Evolutionary conservation across 2,329 filamentous ascomycete species (phyloP).

Genomic region (Phyllosticta capitalensis): DNA sequence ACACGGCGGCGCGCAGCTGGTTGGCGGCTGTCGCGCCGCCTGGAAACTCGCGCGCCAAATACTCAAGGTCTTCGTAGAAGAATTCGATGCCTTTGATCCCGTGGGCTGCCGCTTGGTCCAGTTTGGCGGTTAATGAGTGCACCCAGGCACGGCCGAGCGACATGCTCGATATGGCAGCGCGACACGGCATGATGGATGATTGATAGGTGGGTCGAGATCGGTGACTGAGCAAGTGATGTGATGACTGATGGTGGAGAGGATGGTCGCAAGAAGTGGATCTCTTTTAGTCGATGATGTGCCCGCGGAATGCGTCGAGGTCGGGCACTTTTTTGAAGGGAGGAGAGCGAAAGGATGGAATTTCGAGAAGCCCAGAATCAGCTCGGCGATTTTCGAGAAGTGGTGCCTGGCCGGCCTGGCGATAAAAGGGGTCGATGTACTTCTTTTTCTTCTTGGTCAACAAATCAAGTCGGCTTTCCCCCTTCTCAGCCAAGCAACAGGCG

Average conservation of each 20-base stretch:
- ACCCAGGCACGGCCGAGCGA: slow-evolving; percentile 65
- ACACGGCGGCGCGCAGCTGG: slow-evolving; percentile 48
- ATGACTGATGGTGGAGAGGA: background rate
- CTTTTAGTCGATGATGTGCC: background rate
- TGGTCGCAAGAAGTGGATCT: background rate
- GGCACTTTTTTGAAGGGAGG: background rate
- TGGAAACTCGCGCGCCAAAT: slow-evolving; percentile 43
- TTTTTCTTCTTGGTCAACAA: background rate
- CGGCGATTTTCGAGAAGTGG: background rate
- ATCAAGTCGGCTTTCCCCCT: background rate
- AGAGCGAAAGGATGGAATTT: background rate
- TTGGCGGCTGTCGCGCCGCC: slow-evolving; percentile 35
- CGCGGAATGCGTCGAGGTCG: background rate
- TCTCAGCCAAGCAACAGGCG: background rate
- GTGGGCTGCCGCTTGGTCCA: slow-evolving; percentile 55
- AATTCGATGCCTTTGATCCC: slow-evolving; percentile 64
- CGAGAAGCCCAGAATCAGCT: background rate
- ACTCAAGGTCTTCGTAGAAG: slow-evolving; percentile 66
- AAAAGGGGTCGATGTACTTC: background rate
- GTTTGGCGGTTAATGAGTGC: slow-evolving; percentile 57
- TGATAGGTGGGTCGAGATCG: background rate
- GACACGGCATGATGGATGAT: slow-evolving; percentile 37
- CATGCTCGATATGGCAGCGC: slow-evolving; percentile 64
- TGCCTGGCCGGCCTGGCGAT: background rate
- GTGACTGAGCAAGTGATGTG: background rate